Conservation (phyloP, 352 stramenopile genomes). For the Phytophthora nicotianae region DNA sequence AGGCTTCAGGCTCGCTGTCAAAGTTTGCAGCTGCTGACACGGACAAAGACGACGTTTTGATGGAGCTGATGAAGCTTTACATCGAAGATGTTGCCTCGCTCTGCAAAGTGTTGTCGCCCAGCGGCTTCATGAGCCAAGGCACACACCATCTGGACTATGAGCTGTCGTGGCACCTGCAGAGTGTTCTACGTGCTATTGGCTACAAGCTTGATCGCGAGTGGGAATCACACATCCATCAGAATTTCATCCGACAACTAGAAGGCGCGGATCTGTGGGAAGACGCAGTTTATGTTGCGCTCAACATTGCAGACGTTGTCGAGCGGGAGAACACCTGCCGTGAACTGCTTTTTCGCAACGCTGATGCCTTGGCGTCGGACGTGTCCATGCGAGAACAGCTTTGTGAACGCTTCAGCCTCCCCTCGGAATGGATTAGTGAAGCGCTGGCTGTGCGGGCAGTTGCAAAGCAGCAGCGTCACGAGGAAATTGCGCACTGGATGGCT, state of each 20-base stretch:
- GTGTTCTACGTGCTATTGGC: constrained; percentile 68
- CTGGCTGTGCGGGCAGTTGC: constrained; percentile 58
- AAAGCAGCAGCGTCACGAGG: constrained; percentile 57
- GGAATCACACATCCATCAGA: constrained; percentile 81
- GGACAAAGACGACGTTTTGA: constrained; percentile 63
- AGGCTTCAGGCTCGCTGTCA: constrained; percentile 42
- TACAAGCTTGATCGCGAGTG: constrained; percentile 78
- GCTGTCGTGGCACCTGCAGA: constrained; percentile 79
- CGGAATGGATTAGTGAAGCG: constrained; percentile 74
- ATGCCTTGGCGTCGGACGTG: constrained; percentile 46
- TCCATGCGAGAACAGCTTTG: constrained; percentile 57
- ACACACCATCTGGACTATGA: constrained; percentile 72
- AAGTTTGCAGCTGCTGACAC: constrained; percentile 27
- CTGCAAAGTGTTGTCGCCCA: constrained; percentile 64
- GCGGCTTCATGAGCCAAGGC: constrained; percentile 45
- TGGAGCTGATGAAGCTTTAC: constrained; percentile 77
- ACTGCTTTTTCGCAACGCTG: constrained; percentile 71
- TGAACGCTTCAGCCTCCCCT: constrained; percentile 51
- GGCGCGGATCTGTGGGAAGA: constrained; percentile 67
- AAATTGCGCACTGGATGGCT: constrained; percentile 80
- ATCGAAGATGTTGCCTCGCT: constrained; percentile 57
- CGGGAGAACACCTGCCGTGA: constrained; percentile 61
- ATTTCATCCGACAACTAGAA: constrained; percentile 84
- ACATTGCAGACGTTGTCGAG: constrained; percentile 63
- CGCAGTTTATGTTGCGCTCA: constrained; percentile 81